Evolutionary conservation across 345 rosid genomes (phyloP).

Genomic region (Acer saccharum): DNA sequence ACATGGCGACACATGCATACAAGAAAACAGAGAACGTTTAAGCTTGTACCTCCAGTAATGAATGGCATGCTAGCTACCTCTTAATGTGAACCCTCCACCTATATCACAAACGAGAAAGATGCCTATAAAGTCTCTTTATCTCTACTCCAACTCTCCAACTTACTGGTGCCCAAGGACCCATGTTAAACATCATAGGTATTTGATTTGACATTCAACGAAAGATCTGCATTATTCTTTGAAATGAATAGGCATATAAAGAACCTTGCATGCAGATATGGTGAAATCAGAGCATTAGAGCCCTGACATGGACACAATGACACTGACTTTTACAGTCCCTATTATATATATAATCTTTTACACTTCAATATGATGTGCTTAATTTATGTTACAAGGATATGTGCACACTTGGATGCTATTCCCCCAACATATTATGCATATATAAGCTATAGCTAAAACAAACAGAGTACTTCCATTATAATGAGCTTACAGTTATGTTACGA

Average conservation of each 20-base stretch:
- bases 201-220: not conserved
- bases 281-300: not conserved
- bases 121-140: not conserved
- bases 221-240: not conserved
- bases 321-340: not conserved
- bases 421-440: not conserved
- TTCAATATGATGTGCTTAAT: constrained; percentile 41
- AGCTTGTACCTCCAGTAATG: not conserved
- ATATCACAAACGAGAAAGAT: not conserved
- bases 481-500: constrained; percentile 80
- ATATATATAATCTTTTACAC: too few species aligned
- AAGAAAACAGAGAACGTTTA: not conserved
- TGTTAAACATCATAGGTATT: not conserved
- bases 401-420: constrained; percentile 16
- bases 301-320: not conserved
- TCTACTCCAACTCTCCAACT: not conserved
- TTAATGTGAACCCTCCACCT: not conserved
- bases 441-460: not conserved
- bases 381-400: constrained; percentile 75
- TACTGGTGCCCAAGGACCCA: not conserved
- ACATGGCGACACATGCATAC: not conserved
- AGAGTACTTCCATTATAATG: constrained; percentile 6
- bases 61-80: not conserved
- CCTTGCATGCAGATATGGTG: not conserved
- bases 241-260: not conserved